Conservation (phyloP, 306 rosid genomes). For the Adenanthera pavonina region DNA sequence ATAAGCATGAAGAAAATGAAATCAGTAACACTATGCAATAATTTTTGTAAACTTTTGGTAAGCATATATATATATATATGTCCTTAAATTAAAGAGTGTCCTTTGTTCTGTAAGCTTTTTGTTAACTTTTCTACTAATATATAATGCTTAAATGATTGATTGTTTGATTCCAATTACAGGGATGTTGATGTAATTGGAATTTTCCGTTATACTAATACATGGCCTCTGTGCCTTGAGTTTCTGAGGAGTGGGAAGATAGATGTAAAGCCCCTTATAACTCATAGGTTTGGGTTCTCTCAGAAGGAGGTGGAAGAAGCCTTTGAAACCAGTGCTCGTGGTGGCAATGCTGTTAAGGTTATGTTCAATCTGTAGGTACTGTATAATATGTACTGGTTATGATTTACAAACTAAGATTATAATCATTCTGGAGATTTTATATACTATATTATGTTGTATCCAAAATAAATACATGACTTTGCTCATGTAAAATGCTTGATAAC, state of each 20-base stretch:
- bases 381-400: neutral
- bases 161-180: constrained; percentile 48
- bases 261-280: constrained; percentile 86
- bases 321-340: constrained; percentile 93
- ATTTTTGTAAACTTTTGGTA: neutral
- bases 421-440: neutral
- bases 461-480: neutral
- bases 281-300: constrained; percentile 84
- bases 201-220: constrained; percentile 85
- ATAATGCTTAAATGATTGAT: neutral
- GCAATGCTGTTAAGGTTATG: constrained; percentile 92
- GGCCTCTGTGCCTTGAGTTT: constrained; percentile 94
- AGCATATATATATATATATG: neutral
- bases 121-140: neutral
- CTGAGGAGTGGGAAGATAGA: constrained; percentile 82
- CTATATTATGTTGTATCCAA: neutral
- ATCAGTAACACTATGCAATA: neutral
- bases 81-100: neutral
- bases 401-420: neutral
- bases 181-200: constrained; percentile 92
- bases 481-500: neutral
- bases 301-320: constrained; percentile 90
- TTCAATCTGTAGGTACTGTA: constrained; percentile 64
- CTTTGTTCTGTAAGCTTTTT: neutral
- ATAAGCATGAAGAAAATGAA: neutral